Evolutionary conservation across 2,329 filamentous ascomycete species (phyloP).

Genomic region (Leptographium procerum): DNA sequence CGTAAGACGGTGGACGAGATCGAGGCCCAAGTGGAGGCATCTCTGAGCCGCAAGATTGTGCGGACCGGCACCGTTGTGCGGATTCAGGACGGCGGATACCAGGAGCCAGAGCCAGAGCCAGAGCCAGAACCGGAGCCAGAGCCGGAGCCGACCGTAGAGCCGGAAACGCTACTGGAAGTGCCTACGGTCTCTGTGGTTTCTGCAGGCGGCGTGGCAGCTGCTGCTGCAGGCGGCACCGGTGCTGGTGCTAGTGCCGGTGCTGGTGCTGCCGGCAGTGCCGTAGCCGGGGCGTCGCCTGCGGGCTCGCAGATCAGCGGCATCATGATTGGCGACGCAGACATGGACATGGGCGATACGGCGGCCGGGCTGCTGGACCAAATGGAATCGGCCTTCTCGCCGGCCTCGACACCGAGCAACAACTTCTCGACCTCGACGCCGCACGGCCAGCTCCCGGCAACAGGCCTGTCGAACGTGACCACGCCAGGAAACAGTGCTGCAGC

Average conservation of each 20-base stretch:
- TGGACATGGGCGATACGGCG: slow-evolving; percentile 54
- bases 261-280: slow-evolving; percentile 11
- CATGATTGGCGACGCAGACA: slow-evolving; percentile 47
- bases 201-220: not conserved
- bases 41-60: slow-evolving; percentile 55
- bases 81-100: slow-evolving; percentile 66
- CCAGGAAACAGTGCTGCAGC: slow-evolving; percentile 23
- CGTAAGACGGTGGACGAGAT: slow-evolving; percentile 59
- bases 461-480: slow-evolving; percentile 45
- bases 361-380: slow-evolving; percentile 58
- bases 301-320: slow-evolving; percentile 45
- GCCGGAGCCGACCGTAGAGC: slow-evolving; percentile 15
- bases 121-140: slow-evolving; percentile 21
- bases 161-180: slow-evolving; percentile 8
- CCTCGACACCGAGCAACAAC: slow-evolving; percentile 46
- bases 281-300: slow-evolving; percentile 29
- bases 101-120: slow-evolving; percentile 42
- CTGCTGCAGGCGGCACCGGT: slow-evolving; percentile 6
- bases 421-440: slow-evolving; percentile 35
- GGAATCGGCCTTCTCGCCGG: slow-evolving; percentile 48
- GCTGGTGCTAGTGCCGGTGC: too few relatives aligned
- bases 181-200: slow-evolving; percentile 3
- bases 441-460: slow-evolving; percentile 12
- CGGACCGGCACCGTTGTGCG: slow-evolving; percentile 55
- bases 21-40: slow-evolving; percentile 59